A percentile compares a stretch with the other conserved stretches of the same genome.
phyloP scores from a whole-genome alignment of 148 eudicot species.

The Drosera capensis region DNA sequence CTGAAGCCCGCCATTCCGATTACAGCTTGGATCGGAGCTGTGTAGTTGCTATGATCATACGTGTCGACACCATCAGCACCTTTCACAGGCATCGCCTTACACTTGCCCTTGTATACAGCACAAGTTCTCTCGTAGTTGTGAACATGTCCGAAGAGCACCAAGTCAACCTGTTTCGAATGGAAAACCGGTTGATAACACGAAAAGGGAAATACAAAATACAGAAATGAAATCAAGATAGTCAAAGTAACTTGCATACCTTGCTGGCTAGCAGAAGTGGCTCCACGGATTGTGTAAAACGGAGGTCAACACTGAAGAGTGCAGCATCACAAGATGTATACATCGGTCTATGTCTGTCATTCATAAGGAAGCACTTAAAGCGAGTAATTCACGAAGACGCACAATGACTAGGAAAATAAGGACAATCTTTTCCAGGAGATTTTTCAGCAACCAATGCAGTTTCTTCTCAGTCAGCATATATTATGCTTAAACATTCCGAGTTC shows the following conservation, averaged over 20 bases:
- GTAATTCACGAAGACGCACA: too few species aligned
- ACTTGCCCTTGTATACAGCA: slow-evolving; percentile 39
- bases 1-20: slow-evolving; percentile 87
- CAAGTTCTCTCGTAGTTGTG: slow-evolving; percentile 17
- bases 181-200: not conserved
- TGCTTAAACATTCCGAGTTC: not conserved
- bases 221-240: not conserved
- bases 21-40: slow-evolving; percentile 62
- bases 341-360: slow-evolving; percentile 68
- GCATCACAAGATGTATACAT: slow-evolving; percentile 40
- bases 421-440: too few species aligned
- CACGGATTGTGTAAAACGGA: slow-evolving; percentile 26
- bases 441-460: too few species aligned
- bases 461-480: too few species aligned
- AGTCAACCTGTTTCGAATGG: not conserved
- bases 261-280: slow-evolving; percentile 62
- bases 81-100: slow-evolving; percentile 53
- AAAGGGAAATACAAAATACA: not conserved
- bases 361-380: too few species aligned
- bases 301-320: slow-evolving; percentile 24
- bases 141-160: slow-evolving; percentile 4
- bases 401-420: too few species aligned
- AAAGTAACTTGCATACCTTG: too few species aligned
- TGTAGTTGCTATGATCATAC: slow-evolving; percentile 34
- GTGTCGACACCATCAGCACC: slow-evolving; percentile 46